These are phyloP conservation scores for Coemansia sp. DNA, from an alignment of 192 early-diverging fungal species.

Conservation along the genomic window DNA sequence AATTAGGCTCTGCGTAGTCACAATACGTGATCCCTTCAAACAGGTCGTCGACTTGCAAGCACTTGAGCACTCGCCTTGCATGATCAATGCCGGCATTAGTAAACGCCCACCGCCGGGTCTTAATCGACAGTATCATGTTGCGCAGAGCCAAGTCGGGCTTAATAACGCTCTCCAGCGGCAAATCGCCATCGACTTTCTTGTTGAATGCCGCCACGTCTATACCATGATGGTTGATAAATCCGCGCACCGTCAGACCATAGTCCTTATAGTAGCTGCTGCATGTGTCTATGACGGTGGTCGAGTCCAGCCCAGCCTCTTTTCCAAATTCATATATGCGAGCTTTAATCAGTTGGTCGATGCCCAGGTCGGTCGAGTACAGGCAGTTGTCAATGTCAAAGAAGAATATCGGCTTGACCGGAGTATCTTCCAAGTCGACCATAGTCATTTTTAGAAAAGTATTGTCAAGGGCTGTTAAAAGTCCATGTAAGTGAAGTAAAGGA, in stretches of 20 bases:
- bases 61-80: constrained; percentile 63
- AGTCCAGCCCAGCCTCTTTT: constrained; percentile 56
- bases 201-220: constrained; percentile 67
- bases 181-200: constrained; percentile 63
- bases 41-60: constrained; percentile 65
- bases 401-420: constrained; percentile 46
- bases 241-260: constrained; percentile 73
- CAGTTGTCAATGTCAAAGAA: constrained; percentile 87
- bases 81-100: constrained; percentile 77
- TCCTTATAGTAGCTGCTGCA: constrained; percentile 65
- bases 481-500: background rate
- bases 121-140: constrained; percentile 57
- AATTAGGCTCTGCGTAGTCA: constrained; percentile 67
- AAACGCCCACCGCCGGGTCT: constrained; percentile 70
- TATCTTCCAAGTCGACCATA: constrained; percentile 5
- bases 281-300: constrained; percentile 49
- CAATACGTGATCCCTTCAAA: constrained; percentile 78
- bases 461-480: background rate
- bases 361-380: constrained; percentile 59
- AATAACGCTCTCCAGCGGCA: constrained; percentile 67
- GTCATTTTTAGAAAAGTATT: background rate
- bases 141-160: constrained; percentile 61
- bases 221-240: constrained; percentile 67
- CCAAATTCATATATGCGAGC: constrained; percentile 66
- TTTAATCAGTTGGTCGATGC: constrained; percentile 59